phyloP scores from a whole-genome alignment of 2,329 filamentous ascomycete species.

The Fusarium pseudonygamai region DNA sequence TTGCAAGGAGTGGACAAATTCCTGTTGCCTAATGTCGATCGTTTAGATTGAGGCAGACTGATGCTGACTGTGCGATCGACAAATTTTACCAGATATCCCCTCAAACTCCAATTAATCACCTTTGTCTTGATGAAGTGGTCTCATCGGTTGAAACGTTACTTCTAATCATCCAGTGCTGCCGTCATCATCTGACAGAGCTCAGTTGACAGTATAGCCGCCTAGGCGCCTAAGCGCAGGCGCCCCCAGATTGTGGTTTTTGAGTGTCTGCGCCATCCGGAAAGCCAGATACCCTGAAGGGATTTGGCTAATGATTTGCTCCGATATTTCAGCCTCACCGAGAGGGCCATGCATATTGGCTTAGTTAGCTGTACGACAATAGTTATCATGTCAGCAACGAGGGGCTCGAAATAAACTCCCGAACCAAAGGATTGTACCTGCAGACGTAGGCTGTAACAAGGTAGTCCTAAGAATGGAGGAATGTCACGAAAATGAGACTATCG shows the following conservation, averaged over 20 bases:
- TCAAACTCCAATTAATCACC: background rate
- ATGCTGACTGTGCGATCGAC: slow-evolving; percentile 19
- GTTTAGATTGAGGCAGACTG: background rate
- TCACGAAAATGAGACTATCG: background rate
- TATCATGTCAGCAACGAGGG: background rate
- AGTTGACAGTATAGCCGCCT: slow-evolving; percentile 17
- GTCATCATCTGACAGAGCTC: background rate
- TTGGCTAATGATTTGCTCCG: background rate
- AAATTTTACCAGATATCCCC: background rate
- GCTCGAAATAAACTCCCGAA: background rate
- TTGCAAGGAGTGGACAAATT: background rate
- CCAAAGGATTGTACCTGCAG: background rate
- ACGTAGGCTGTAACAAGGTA: background rate
- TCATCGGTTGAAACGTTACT: slow-evolving; percentile 9
- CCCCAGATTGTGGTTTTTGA: background rate
- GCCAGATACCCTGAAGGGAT: slow-evolving; percentile 10
- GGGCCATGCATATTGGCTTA: background rate
- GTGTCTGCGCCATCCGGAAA: slow-evolving; percentile 7
- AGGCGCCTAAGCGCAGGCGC: slow-evolving; percentile 29
- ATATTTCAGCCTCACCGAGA: background rate
- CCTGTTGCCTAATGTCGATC: background rate
- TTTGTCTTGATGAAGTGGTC: background rate
- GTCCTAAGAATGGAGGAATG: too few species aligned
- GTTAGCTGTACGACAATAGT: background rate
- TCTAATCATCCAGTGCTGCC: background rate